Base-by-base conservation (phyloP, 352 stramenopile genomes). In the Globisporangium barbulae region DNA sequence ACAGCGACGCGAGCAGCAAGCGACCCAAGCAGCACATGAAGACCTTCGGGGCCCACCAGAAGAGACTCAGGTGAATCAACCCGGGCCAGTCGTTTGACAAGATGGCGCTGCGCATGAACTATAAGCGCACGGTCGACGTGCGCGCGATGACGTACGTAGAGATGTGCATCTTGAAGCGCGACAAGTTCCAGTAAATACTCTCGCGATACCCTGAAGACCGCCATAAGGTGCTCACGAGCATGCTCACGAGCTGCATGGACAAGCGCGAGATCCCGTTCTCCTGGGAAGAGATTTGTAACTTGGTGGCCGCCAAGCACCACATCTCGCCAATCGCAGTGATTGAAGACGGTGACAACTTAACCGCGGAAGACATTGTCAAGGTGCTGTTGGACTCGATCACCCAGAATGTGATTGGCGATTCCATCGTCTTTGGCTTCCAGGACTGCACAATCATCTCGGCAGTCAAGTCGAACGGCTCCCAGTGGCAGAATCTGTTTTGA, bases 51-150 rank as follows among this genome's bases (percentile, higher is more conserved):
- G 28, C 28, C 13, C 28, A 25, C 7, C 56, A 53, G 60, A 42
- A 54, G 15, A n/a, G 57, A 21, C 54, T 63, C 19, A 64, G n/a
- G 8, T 39, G 45, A 13, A 56, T 73, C 31, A 56, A 33, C 37
- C 48, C 39, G 4, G 71, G 71, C 53, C 59, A 71, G 19, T 67
- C 64, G 30, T 78, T 78, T 49, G 72, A 65, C n/a, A 69, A 78
- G 28, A 64, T 78, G 47, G 68, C 61, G 42, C 59, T 78, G 28
- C 37, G 76, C 1, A 72, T 71, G 57, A 62, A 74, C 52, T 70
- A 67, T 48, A 42, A 67, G 47, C 58, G 66, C n/a, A 69, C 56
- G 9, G 53, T 52, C 19, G 69, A 55, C 39, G 60, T 75, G 5
- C 61, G 62, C 17, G 69, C 65, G 13, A 42, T 62, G 37, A 72